Base-by-base conservation (phyloP, 805 yeast genomes). In the Candida rishiriensis region DNA sequence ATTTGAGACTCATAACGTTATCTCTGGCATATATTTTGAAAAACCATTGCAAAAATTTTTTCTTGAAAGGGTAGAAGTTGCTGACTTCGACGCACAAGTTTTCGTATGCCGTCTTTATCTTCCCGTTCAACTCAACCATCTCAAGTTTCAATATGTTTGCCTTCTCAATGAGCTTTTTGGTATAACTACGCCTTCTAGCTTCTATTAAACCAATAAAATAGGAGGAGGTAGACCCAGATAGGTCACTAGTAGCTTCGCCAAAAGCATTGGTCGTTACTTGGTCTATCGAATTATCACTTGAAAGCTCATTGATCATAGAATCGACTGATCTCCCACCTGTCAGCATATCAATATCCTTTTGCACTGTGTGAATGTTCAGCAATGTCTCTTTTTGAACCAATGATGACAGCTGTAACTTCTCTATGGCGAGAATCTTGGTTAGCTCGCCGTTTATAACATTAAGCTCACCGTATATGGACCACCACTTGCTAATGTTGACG, bases 21-120 rank as follows among this genome's bases (percentile, higher is more conserved):
- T 49, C 59, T 29, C 48, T 44, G 2, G 64, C 63, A 42, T 57
- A 69, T 30, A 61, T 63, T 41, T 60, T 66, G 32, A 79, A 53
- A 2, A 68, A 64, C 39, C 68, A 60, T 34, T 54, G 52, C 34
- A 76, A 47, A 46, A 76, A 69, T 1, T 60, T 59, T 3, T 73
- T 60, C 52, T 76, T 76, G 61, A 74, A 80, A 41, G 67, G 69
- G 51, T 83, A 63, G 47, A 76, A 82, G 40, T 73, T 76, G 41
- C 81, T 81, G 15, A 83, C 65, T 57, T 81, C 85, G 40, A 78
- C 73, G 1, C 90, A 89, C 3, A 83, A 51, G 1, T 60, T 52
- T 53, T 85, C 91, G 59, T 85, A 86, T n/a, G 66, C 72, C 18
- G 51, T 48, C 42, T 72, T 77, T 18, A 85, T 71, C 3, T 72